These are phyloP conservation scores for Chlamydomonas eustigma DNA, from an alignment of 139 green algal genomes.

Conservation along the genomic window DNA sequence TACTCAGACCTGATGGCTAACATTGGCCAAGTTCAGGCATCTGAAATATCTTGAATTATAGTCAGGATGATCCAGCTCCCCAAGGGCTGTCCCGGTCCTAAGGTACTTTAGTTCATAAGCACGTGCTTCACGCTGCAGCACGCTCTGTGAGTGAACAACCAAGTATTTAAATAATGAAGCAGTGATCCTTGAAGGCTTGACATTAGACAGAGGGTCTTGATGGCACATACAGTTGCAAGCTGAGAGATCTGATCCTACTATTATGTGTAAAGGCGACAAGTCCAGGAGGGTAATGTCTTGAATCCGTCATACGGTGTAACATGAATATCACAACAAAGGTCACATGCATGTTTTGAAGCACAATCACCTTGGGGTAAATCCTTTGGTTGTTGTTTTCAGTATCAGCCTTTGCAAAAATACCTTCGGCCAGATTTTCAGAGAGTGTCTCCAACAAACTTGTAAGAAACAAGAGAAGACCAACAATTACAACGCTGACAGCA, in stretches of 20 bases:
- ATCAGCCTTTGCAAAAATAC: conserved; percentile 57
- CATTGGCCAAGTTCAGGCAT: conserved; percentile 58
- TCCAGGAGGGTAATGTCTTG: too few species aligned
- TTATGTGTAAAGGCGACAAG: too few species aligned
- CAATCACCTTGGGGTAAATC: conserved; percentile 59
- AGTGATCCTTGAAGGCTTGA: neutral
- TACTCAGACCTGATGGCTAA: conserved; percentile 54
- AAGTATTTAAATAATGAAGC: neutral
- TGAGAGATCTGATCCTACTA: too few species aligned
- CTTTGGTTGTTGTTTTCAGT: conserved; percentile 62
- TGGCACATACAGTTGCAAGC: neutral
- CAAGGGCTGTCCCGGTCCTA: conserved; percentile 41
- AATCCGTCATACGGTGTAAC: too few species aligned
- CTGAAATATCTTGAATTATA: conserved; percentile 59
- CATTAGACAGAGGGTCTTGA: neutral
- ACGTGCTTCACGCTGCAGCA: conserved; percentile 52
- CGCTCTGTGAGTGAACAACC: conserved; percentile 28
- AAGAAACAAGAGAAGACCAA: neutral
- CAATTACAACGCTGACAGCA: neutral
- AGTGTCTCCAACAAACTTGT: neutral
- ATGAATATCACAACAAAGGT: conserved; percentile 3
- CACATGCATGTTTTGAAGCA: neutral
- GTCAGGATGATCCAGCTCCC: conserved; percentile 65
- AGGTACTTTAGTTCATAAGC: conserved; percentile 48
- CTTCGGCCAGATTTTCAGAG: conserved; percentile 19